Evolutionary conservation across 2,329 filamentous ascomycete species (phyloP), one percentile per base, ranked within the genome.

Genomic region (Ophiostoma sp.): DNA sequence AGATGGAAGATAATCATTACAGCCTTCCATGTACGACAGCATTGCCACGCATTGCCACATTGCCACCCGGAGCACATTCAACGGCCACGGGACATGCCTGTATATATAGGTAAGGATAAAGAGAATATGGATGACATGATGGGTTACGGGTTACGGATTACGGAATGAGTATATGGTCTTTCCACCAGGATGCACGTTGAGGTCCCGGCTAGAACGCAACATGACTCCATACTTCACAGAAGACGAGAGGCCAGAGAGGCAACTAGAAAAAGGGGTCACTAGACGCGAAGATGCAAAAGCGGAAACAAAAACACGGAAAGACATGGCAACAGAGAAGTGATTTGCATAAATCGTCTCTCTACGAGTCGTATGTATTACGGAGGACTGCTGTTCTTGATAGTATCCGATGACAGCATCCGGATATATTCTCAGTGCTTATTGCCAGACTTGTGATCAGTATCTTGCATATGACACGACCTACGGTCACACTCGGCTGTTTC

Each of bases 361-460:
- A 27, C 2, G n/a, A n/a, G n/a, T n/a, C n/a, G n/a, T n/a, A n/a
- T 27, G 27, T 27, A 27, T 27, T 27, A 27, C 27, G 27, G n/a
- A 11, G 49, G 27, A 18, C 11, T 27, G 16, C n/a, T 52, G n/a
- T 55, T n/a, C 18, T 27, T 55, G 18, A 55, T 55, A 27, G 27
- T 55, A 27, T 55, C 49, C 49, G 49, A 55, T 27, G 49, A 55
- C 49, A 55, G 27, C n/a, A 55, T 55, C 49, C 49, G 49, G 49
- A 55, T 2, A 55, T 27, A 55, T 27, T 9, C 9, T 11, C 4
- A 55, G 27, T 55, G 49, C n/a, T 55, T 55, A 55, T 55, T 55
- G 18, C 49, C 49, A 55, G 45, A 14, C 18, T n/a, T 9, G 27
- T 11, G 49, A 27, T 55, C 49, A 36, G 9, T 12, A 16, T 27